phyloP scores from a whole-genome alignment of 2,329 filamentous ascomycete species.

The Pseudopithomyces chartarum region DNA sequence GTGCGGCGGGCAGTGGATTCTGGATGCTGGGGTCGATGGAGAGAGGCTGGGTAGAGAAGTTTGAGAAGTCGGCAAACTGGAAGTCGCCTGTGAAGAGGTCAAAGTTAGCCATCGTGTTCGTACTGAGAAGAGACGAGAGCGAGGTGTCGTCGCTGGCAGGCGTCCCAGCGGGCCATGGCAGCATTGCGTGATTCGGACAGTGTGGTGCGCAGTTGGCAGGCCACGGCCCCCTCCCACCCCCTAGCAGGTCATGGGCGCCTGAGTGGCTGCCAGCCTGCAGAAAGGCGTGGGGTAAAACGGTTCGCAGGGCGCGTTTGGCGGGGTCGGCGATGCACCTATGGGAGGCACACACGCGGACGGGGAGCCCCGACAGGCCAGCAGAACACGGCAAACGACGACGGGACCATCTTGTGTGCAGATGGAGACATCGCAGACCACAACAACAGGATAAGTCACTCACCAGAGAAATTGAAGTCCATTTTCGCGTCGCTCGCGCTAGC shows the following conservation, averaged over 20 bases:
- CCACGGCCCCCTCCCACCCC: conserved; percentile 3
- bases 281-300: conserved; percentile 33
- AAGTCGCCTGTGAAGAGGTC: conserved; percentile 48
- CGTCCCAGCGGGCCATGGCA: conserved; percentile 21
- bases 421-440: conserved; percentile 10
- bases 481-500: conserved; percentile 24
- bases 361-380: conserved; percentile 27
- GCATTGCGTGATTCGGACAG: conserved; percentile 45
- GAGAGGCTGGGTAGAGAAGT: conserved; percentile 40
- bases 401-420: conserved; percentile 14
- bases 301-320: conserved; percentile 31
- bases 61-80: conserved; percentile 53
- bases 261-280: conserved; percentile 28
- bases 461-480: conserved; percentile 43
- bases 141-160: conserved; percentile 13
- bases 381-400: conserved; percentile 17
- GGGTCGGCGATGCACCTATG: conserved; percentile 29
- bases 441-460: conserved; percentile 29
- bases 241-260: conserved; percentile 12
- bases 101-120: conserved; percentile 41
- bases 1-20: conserved; percentile 29
- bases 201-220: conserved; percentile 22
- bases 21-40: conserved; percentile 36
- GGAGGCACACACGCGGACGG: background rate
- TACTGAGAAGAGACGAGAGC: conserved; percentile 9